A percentile compares a stretch with the other conserved stretches of the same genome.
phyloP scores from a whole-genome alignment of 345 rosid genomes.

The Brassica incana region DNA sequence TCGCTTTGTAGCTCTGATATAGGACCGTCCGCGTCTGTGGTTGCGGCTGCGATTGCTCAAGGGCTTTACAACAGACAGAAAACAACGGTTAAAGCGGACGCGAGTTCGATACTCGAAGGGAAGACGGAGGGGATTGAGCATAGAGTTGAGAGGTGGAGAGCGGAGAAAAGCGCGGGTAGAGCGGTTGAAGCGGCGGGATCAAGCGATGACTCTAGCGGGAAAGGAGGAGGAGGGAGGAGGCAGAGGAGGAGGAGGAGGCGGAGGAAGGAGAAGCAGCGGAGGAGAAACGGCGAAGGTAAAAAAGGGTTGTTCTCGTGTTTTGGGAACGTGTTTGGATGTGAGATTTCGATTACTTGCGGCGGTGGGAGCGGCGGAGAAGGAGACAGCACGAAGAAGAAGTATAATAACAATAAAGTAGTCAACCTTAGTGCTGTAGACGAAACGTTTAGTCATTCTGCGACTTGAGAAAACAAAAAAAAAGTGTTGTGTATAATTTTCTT shows the following conservation, averaged over 20 bases:
- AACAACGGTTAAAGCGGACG: slow-evolving; percentile 35
- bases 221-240: slow-evolving; percentile 15
- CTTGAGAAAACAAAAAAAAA: neutral
- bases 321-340: slow-evolving; percentile 69
- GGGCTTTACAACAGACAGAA: slow-evolving; percentile 62
- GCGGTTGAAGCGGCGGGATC: slow-evolving; percentile 14
- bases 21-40: slow-evolving; percentile 94
- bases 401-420: slow-evolving; percentile 40
- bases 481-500: neutral
- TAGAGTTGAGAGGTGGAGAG: slow-evolving; percentile 73
- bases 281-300: slow-evolving; percentile 28
- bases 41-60: slow-evolving; percentile 90
- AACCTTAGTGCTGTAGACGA: slow-evolving; percentile 56
- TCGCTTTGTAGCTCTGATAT: slow-evolving; percentile 61
- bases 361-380: slow-evolving; percentile 50
- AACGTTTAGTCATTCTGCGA: slow-evolving; percentile 39
- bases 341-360: slow-evolving; percentile 86
- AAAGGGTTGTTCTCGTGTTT: slow-evolving; percentile 73
- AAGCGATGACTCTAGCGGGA: slow-evolving; percentile 25
- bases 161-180: slow-evolving; percentile 33
- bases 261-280: slow-evolving; percentile 26
- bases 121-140: slow-evolving; percentile 55
- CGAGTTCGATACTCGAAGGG: slow-evolving; percentile 57
- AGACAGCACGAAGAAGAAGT: slow-evolving; percentile 41
- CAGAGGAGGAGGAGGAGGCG: slow-evolving; percentile 32